Evolutionary conservation across 108 stramenopile species (phyloP).

Genomic region (Schizochytrium sp.): DNA sequence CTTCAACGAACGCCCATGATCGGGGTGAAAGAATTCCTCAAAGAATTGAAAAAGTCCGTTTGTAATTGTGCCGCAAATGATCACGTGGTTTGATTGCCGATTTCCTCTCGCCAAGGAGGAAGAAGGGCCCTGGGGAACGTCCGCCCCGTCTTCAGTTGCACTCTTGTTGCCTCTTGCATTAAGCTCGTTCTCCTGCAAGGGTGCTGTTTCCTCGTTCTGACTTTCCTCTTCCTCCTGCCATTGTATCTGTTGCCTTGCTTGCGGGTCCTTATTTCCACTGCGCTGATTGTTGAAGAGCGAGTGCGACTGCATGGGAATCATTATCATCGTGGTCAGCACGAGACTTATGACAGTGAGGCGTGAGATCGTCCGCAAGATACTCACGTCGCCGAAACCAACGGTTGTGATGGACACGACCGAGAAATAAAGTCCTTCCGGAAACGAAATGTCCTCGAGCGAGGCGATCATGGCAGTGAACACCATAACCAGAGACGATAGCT

Average conservation of each 20-base stretch:
- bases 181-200: too few relatives aligned
- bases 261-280: too few relatives aligned
- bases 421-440: not conserved
- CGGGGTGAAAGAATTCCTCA: slow-evolving; percentile 8
- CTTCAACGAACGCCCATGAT: not conserved
- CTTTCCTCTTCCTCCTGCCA: too few relatives aligned
- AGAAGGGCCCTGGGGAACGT: too few relatives aligned
- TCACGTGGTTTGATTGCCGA: not conserved
- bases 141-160: not conserved
- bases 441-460: not conserved
- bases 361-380: not conserved
- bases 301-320: slow-evolving; percentile 6
- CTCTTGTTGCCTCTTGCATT: too few relatives aligned
- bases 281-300: not conserved
- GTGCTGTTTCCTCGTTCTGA: too few relatives aligned
- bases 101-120: not conserved
- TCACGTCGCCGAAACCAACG: not conserved
- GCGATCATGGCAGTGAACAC: not conserved
- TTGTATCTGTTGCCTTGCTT: too few relatives aligned
- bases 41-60: not conserved
- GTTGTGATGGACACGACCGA: not conserved
- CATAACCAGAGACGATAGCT: not conserved
- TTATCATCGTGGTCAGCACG: not conserved
- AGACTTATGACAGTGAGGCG: not conserved
- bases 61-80: not conserved